A percentile compares a stretch with the other conserved stretches of the same genome.
Conservation (phyloP, 257 asterid genomes). For the Fraxinus cuspidata region DNA sequence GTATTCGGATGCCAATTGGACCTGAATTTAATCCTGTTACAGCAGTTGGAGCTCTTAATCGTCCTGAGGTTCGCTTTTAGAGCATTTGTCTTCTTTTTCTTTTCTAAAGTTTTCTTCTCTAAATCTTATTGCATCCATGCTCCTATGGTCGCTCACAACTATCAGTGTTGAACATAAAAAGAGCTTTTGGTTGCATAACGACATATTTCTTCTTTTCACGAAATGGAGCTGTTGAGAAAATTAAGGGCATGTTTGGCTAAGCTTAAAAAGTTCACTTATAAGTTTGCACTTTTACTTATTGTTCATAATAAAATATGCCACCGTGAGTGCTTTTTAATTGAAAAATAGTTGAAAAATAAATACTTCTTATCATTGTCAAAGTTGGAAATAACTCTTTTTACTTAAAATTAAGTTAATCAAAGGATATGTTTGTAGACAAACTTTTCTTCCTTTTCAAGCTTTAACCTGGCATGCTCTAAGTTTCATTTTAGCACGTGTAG, state of each 20-base stretch:
- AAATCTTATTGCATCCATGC: background rate
- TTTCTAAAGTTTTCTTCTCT: background rate
- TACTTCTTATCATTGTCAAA: background rate
- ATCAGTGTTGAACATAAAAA: background rate
- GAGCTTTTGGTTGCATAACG: background rate
- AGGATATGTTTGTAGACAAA: background rate
- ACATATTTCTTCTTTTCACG: background rate
- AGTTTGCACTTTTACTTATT: too few species aligned
- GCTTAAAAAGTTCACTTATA: background rate
- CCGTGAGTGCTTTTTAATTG: too few species aligned
- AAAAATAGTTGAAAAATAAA: background rate
- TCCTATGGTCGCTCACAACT: background rate
- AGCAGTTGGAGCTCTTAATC: constrained; percentile 72
- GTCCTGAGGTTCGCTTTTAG: constrained; percentile 69
- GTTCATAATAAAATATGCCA: too few species aligned
- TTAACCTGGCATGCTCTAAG: background rate
- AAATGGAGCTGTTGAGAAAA: background rate
- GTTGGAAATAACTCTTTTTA: background rate
- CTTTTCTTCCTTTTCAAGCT: background rate
- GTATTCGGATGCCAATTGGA: constrained; percentile 92
- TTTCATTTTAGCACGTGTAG: background rate
- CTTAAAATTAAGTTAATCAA: background rate
- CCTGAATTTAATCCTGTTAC: constrained; percentile 85
- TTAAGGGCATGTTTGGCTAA: background rate
- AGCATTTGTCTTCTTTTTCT: background rate